Percentiles rank a stretch among this genome's conserved stretches.
phyloP scores from a whole-genome alignment of 2,329 filamentous ascomycete species.

The Cyphellophora europaea region DNA sequence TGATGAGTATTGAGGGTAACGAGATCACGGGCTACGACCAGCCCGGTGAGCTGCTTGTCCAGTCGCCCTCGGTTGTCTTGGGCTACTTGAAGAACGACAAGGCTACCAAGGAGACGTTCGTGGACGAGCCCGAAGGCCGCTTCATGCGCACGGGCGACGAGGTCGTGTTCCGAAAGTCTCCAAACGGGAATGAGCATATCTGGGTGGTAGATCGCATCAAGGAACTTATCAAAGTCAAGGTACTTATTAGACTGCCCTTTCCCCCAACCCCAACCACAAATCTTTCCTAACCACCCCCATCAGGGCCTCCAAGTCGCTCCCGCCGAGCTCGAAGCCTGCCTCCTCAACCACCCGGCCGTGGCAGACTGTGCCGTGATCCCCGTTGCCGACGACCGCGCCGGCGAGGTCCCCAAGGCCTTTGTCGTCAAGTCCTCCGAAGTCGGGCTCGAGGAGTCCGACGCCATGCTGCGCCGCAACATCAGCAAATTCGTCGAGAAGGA shows the following conservation, averaged over 20 bases:
- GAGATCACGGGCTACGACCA: constrained; percentile 64
- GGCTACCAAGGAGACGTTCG: constrained; percentile 71
- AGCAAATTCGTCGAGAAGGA: constrained; percentile 50
- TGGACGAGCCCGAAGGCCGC: constrained; percentile 48
- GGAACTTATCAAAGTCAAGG: constrained; percentile 71
- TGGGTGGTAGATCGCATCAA: constrained; percentile 73
- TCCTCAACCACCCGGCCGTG: constrained; percentile 66
- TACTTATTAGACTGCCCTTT: constrained; percentile 29
- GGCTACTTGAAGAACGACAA: constrained; percentile 83
- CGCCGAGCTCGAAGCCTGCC: constrained; percentile 71
- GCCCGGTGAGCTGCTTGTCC: constrained; percentile 72
- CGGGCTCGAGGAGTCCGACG: constrained; percentile 43
- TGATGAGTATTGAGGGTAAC: constrained; percentile 58
- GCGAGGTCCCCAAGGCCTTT: constrained; percentile 56
- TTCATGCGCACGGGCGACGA: constrained; percentile 86
- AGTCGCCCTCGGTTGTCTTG: constrained; percentile 65
- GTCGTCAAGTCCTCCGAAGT: constrained; percentile 49
- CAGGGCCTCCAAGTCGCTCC: constrained; percentile 76
- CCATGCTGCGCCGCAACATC: constrained; percentile 40
- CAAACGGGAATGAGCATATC: constrained; percentile 66
- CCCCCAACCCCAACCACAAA: too few species aligned
- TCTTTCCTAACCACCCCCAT: constrained; percentile 1
- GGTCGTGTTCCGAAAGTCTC: constrained; percentile 56
- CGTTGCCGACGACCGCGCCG: constrained; percentile 53
- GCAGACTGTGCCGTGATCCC: constrained; percentile 72